Percentiles rank a stretch among this genome's conserved stretches.
These are phyloP conservation scores for Phytopythium oedochilum DNA, from an alignment of 352 stramenopile species.

Conservation along the genomic window DNA sequence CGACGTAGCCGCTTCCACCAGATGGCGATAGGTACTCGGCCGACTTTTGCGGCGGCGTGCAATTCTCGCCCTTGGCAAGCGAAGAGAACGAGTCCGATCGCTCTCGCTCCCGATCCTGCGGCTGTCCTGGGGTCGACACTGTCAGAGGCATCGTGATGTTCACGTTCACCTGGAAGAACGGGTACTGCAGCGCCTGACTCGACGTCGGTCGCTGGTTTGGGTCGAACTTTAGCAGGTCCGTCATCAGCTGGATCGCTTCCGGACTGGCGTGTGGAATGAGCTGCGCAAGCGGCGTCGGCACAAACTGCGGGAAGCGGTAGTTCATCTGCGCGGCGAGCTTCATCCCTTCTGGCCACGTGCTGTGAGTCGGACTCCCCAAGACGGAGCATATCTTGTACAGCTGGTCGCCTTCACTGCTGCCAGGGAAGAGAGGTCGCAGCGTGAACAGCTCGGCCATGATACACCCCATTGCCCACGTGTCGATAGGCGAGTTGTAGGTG, in stretches of 20 bases:
- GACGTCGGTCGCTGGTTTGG: constrained; percentile 91
- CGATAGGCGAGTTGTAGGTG: constrained; percentile 97
- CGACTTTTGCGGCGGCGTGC: constrained; percentile 61
- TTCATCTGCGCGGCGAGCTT: constrained; percentile 95
- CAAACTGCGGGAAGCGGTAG: constrained; percentile 95
- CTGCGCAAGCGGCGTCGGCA: constrained; percentile 81
- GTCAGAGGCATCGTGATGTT: constrained; percentile 71
- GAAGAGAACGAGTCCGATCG: constrained; percentile 18
- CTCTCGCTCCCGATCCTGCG: constrained; percentile 34
- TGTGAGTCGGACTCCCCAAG: constrained; percentile 88
- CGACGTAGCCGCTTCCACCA: constrained; percentile 37
- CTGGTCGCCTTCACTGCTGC: constrained; percentile 95
- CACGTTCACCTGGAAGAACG: constrained; percentile 91
- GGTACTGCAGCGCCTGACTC: constrained; percentile 92
- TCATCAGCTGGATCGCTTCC: constrained; percentile 92
- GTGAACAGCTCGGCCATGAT: constrained; percentile 98
- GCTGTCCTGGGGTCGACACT: constrained; percentile 53
- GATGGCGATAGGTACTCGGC: constrained; percentile 29
- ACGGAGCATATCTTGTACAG: constrained; percentile 97
- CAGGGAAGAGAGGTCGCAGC: constrained; percentile 96
- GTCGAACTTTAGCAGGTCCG: constrained; percentile 91
- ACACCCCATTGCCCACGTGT: constrained; percentile 96
- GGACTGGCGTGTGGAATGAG: constrained; percentile 89
- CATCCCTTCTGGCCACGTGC: constrained; percentile 93
- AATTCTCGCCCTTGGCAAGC: constrained; percentile 32